Evolutionary conservation across 805 yeast genomes (phyloP).

Genomic region (Clavispora santaluciae): DNA sequence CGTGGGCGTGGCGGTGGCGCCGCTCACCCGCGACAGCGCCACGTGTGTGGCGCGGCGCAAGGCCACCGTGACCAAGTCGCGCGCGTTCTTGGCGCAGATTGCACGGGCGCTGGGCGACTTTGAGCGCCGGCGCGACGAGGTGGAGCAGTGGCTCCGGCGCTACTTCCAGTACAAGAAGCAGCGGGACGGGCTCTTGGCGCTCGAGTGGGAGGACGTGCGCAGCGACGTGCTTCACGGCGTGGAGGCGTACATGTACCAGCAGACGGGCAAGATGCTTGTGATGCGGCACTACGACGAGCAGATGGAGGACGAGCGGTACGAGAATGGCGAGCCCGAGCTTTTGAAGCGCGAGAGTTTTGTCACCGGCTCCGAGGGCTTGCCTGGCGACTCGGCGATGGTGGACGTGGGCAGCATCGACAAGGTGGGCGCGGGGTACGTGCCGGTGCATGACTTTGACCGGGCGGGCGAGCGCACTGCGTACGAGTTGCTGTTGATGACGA

Average conservation of each 20-base stretch:
- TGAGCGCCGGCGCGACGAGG: conserved; percentile 21
- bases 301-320: conserved; percentile 12
- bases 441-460: conserved; percentile 31
- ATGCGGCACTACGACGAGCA: conserved; percentile 7
- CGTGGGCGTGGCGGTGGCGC: conserved; percentile 4
- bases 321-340: conserved; percentile 10
- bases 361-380: conserved; percentile 6
- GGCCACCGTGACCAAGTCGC: conserved; percentile 18
- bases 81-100: conserved; percentile 26
- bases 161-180: conserved; percentile 35
- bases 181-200: conserved; percentile 32
- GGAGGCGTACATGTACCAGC: conserved; percentile 32
- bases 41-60: conserved; percentile 19
- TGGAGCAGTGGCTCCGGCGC: conserved; percentile 28
- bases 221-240: conserved; percentile 33
- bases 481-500: conserved; percentile 21
- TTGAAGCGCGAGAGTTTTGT: conserved; percentile 6
- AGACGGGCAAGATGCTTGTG: conserved; percentile 23
- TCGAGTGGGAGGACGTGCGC: conserved; percentile 42
- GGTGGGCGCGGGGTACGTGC: conserved; percentile 23
- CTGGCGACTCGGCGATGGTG: conserved; percentile 15
- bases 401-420: conserved; percentile 11
- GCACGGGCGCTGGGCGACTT: conserved; percentile 24
- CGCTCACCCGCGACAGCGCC: conserved; percentile 13
- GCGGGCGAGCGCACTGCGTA: conserved; percentile 28